Evolutionary conservation across 2,329 filamentous ascomycete genomes (phyloP).

Genomic region (Pyrenochaeta sp.): DNA sequence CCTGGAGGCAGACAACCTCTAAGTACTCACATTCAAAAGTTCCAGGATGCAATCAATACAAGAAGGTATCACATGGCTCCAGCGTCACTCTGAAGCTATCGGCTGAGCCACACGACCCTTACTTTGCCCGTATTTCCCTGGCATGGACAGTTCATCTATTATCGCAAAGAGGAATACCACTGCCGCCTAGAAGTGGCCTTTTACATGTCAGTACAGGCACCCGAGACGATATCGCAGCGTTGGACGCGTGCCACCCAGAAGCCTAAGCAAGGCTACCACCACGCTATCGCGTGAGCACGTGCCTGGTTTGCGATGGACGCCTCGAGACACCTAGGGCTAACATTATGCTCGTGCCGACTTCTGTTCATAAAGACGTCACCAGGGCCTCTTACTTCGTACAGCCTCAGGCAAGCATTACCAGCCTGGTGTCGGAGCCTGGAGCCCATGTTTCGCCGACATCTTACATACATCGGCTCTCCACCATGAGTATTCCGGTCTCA

Average conservation of each 20-base stretch:
- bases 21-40: not conserved
- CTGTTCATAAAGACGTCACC: constrained; percentile 8
- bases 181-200: constrained; percentile 1
- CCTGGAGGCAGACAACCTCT: not conserved
- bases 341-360: not conserved
- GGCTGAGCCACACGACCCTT: not conserved
- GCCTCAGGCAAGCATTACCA: constrained; percentile 3
- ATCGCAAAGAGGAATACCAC: not conserved
- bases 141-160: not conserved
- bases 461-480: constrained; percentile 40
- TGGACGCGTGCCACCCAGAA: constrained; percentile 2
- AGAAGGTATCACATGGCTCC: not conserved
- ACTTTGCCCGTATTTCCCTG: not conserved
- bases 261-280: constrained; percentile 9
- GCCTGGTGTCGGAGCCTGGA: constrained; percentile 26
- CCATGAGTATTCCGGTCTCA: constrained; percentile 25
- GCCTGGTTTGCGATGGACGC: not conserved
- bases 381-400: not conserved
- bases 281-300: constrained; percentile 11
- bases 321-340: not conserved
- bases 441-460: constrained; percentile 35
- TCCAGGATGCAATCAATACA: not conserved
- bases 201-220: constrained; percentile 1
- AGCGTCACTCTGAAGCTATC: not conserved
- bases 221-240: not conserved